A percentile compares a stretch with the other conserved stretches of the same genome.
Evolutionary conservation across 2,329 filamentous ascomycete genomes (phyloP).

Genomic region (Monosporascus sp.): DNA sequence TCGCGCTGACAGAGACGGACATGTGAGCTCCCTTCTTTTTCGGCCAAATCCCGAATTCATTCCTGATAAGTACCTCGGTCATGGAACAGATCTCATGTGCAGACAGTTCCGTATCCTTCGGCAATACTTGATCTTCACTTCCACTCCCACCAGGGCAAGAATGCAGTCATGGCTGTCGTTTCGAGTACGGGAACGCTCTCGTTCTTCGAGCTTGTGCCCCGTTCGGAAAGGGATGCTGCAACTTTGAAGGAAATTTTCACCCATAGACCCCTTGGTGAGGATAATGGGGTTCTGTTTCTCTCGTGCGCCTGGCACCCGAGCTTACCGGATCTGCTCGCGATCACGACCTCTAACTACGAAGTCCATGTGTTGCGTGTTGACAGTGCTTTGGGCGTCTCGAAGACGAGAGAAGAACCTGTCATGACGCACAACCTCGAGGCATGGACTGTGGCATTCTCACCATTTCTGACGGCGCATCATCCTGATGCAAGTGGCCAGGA

Average conservation of each 20-base stretch:
- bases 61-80: slow-evolving; percentile 14
- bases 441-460: slow-evolving; percentile 64
- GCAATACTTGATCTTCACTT: slow-evolving; percentile 87
- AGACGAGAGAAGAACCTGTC: slow-evolving; percentile 30
- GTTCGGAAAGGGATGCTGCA: slow-evolving; percentile 4
- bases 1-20: slow-evolving; percentile 44
- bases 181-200: slow-evolving; percentile 70
- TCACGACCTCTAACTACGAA: slow-evolving; percentile 65
- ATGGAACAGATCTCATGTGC: slow-evolving; percentile 44
- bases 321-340: slow-evolving; percentile 50
- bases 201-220: slow-evolving; percentile 49
- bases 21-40: slow-evolving; percentile 45
- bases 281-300: slow-evolving; percentile 59
- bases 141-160: slow-evolving; percentile 42
- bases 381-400: slow-evolving; percentile 33
- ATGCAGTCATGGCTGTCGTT: slow-evolving; percentile 63
- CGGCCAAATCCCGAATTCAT: background rate
- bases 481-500: background rate
- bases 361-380: slow-evolving; percentile 52
- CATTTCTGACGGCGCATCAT: slow-evolving; percentile 13
- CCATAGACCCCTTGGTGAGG: slow-evolving; percentile 43
- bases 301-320: slow-evolving; percentile 69
- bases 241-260: slow-evolving; percentile 34
- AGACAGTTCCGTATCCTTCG: slow-evolving; percentile 59
- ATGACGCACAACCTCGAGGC: slow-evolving; percentile 59